A percentile compares a stretch with the other conserved stretches of the same genome.
Conservation (phyloP, 2,329 filamentous ascomycete genomes). For the Lachnellula cervina region DNA sequence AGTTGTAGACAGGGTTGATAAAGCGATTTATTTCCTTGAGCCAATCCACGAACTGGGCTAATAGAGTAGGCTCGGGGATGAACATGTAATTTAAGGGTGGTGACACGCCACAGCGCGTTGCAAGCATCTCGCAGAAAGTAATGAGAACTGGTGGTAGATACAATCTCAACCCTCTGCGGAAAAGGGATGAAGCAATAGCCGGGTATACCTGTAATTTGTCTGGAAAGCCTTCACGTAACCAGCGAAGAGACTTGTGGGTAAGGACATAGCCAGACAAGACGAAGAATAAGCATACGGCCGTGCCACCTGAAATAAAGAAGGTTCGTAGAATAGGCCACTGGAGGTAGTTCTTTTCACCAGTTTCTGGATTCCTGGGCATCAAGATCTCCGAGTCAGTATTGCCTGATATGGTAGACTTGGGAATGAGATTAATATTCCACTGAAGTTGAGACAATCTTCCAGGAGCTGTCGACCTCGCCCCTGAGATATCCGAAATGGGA, state of each 20-base stretch:
- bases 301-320: slow-evolving; percentile 38
- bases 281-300: slow-evolving; percentile 46
- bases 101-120: slow-evolving; percentile 19
- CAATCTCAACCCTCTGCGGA: slow-evolving; percentile 41
- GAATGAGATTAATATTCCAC: too few species aligned
- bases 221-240: slow-evolving; percentile 33
- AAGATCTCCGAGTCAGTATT: too few species aligned
- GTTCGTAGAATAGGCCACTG: slow-evolving; percentile 41
- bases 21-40: slow-evolving; percentile 17
- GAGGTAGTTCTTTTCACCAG: slow-evolving; percentile 31
- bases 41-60: slow-evolving; percentile 22
- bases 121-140: slow-evolving; percentile 33
- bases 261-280: slow-evolving; percentile 45
- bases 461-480: too few species aligned
- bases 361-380: too few species aligned
- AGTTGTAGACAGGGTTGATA: slow-evolving; percentile 20
- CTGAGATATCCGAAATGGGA: too few species aligned
- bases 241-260: slow-evolving; percentile 38
- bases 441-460: too few species aligned
- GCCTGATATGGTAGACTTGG: too few species aligned
- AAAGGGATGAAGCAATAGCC: slow-evolving; percentile 40
- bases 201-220: slow-evolving; percentile 31
- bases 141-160: slow-evolving; percentile 40
- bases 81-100: slow-evolving; percentile 33
- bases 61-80: slow-evolving; percentile 21